Conservation (phyloP, 768 basidiomycete species). For the Tylopilus sp. region DNA sequence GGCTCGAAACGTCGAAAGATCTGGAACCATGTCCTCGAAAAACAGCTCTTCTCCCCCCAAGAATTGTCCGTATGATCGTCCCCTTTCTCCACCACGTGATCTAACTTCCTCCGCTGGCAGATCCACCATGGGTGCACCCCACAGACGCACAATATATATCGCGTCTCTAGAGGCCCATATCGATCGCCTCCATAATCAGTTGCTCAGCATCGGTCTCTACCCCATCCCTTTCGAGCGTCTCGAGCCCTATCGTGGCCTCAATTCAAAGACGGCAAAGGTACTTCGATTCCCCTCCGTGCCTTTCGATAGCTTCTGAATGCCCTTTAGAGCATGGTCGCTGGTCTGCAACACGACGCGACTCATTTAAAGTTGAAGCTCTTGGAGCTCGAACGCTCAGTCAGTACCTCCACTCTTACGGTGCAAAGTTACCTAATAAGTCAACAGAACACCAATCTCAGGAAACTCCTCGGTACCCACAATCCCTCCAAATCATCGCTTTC, state of each 20-base stretch:
- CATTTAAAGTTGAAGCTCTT: constrained; percentile 59
- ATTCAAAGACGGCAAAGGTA: constrained; percentile 75
- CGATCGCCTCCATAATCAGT: constrained; percentile 59
- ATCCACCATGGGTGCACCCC: constrained; percentile 62
- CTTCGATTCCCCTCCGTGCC: background rate
- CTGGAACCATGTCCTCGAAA: constrained; percentile 78
- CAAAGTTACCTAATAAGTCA: background rate
- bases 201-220: constrained; percentile 50
- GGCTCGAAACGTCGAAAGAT: constrained; percentile 67
- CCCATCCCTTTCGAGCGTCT: constrained; percentile 56
- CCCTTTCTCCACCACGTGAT: background rate
- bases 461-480: constrained; percentile 28
- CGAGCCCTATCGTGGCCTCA: constrained; percentile 65
- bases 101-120: constrained; percentile 31
- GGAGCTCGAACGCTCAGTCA: constrained; percentile 65
- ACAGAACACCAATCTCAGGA: constrained; percentile 32
- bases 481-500: constrained; percentile 14
- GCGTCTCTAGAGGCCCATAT: constrained; percentile 73
- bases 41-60: constrained; percentile 60
- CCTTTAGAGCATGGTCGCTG: constrained; percentile 68
- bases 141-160: constrained; percentile 67
- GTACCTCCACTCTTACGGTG: constrained; percentile 1
- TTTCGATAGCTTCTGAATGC: background rate
- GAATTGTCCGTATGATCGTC: constrained; percentile 50
- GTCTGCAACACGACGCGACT: constrained; percentile 63